Base-by-base conservation (phyloP, 768 basidiomycete species). In the Macrolepiota dolichaula region DNA sequence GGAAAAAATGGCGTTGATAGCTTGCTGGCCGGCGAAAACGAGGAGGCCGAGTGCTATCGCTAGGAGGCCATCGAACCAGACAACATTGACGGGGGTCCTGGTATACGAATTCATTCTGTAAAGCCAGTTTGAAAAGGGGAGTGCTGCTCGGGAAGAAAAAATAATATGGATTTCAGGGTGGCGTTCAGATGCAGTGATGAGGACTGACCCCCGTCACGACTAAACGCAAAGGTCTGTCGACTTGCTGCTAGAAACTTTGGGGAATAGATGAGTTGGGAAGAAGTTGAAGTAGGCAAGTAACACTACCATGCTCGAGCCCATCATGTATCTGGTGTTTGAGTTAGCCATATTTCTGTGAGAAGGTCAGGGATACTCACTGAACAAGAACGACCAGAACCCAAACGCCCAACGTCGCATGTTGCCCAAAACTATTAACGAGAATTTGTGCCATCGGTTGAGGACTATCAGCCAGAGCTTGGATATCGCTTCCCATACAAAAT, bases 221-320 rank as follows among this genome's bases (percentile, higher is more conserved):
- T 81, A 69, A 90, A 89, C 0, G 88, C 88, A 66, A 88, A 90
- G 0, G 82, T 83, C 70, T 91, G 89, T 4, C 89, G 81, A 67
- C 70, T 70, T 36, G 68, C 62, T 54, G 73, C 66, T 13, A 71
- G 65, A 3, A 73, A 64, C 73, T 74, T 35, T 32, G 37, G 46
- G 50, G 37, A 24, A 7, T 7, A 32, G 35, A 15, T 50, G 47
- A 44, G 22, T 12, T 52, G 9, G 19, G 4, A 53, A 29, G 15
- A 3, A 25, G n/a, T 15, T 40, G 27, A 13, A 24, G 24, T 11
- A 32, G 29, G 7, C 2, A 17, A 15, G 9, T 24, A 27, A 24
- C 46, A 63, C 46, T 64, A 83, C 81, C 74, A 83, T 77, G 66
- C 82, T 83, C 9, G 83, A 79, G n/a, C 84, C 84, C 80, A 84